Evolutionary conservation across 2,329 filamentous ascomycete genomes (phyloP), one percentile per base, ranked within the genome.

Genomic region (Zelopaecilomyces penicillatus): DNA sequence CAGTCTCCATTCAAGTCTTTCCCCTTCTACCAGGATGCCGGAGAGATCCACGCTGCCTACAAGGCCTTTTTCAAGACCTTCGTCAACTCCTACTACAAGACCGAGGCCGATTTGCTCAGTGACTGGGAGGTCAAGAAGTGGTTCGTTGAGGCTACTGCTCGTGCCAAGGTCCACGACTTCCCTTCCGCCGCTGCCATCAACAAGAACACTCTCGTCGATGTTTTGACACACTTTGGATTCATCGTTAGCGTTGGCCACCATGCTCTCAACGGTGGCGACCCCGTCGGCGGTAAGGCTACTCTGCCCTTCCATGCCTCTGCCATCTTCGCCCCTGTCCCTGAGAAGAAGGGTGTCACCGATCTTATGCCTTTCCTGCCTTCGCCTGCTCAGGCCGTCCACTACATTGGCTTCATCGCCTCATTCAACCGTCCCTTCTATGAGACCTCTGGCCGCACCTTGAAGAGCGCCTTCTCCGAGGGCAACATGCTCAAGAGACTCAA

Each of bases 81-180:
- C 45, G 59, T 73, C n/a, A 53, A 66, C 34, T 65, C 69, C 0
- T 73, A 70, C 56, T 75, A 75, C 55, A 4, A 46, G 2, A 52
- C 50, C 29, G 57, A 66, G 39, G 40, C 42, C 2, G 55, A 54
- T 5, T 49, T 74, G 7, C 41, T 44, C 1, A 42, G 45, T 4
- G 71, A 75, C 50, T 26, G 38, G 0, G 71, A 74, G 46, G 52
- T 74, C 1, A 63, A 68, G 44, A 57, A 57, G n/a, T 74, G 70
- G 70, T 59, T 69, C 29, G 37, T 41, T 2, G 70, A 74, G 57
- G 65, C 65, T 27, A 62, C 56, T 40, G 57, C 54, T 2, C 46
- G 51, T 1, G 69, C 68, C 0, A 41, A 60, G 44, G 61, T 61
- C 1, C 53, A 66, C 30, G 66, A 73, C 53, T 71, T 74, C 54